Base-by-base conservation (phyloP, 371 early-diverging fungal genomes). In the Blakeslea trispora region DNA sequence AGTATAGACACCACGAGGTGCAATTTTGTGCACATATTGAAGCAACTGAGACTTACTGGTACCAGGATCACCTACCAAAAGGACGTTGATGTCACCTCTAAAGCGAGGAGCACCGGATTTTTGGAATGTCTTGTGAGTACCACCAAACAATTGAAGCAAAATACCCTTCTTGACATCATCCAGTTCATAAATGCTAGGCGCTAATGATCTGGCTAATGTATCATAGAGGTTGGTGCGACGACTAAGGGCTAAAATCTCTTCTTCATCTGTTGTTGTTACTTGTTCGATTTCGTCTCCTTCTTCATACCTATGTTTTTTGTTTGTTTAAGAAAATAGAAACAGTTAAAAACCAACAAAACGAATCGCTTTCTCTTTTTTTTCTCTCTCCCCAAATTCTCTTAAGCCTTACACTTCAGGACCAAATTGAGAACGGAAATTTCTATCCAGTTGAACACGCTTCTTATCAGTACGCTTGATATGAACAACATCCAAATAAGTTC, bases 61-160 rank as follows among this genome's bases (percentile, higher is more conserved):
- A 76, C 99, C 99, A 14, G 99, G 99, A 74, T 99, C 99, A 65
- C 99, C 99, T 4, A 99, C 97, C 50, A 99, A 71, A 44, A 99
- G 80, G 18, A 99, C 87, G 69, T 99, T 97, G 65, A 99, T 97
- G 64, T 99, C 99, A 5, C 97, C 98, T 62, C 97, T 85, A 61
- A 85, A 81, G 14, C 78, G 75, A 10, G 96, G 86, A 31, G 88
- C 66, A 15, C 91, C 91, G 45, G 91, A 77, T 50, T 86, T 85
- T 56, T 78, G 77, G 61, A 86, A 83, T 22, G 69, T 61, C 70
- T 93, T 92, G 70, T 93, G 85, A 37, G 91, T 85, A n/a, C 99
- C 99, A 56, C 99, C 99, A 84, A 99, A 97, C 53, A 99, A 74
- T 72, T 99, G 99, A 53, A 99, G 73, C 34, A 99, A 73, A 18